These are phyloP conservation scores for Metschnikowia similis DNA, from an alignment of 805 yeast genomes.

Conservation along the genomic window DNA sequence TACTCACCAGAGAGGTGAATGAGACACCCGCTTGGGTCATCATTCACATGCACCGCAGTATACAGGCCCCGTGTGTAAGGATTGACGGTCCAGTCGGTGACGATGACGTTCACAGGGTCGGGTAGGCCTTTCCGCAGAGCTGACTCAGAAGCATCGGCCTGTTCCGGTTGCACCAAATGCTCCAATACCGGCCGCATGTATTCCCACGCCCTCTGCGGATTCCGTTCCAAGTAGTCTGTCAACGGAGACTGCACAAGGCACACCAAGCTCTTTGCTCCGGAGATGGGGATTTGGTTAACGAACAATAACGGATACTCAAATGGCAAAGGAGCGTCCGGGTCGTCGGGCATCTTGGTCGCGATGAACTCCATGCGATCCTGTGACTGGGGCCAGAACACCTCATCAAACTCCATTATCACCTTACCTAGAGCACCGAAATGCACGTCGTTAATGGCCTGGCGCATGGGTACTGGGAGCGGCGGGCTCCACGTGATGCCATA, in stretches of 20 bases:
- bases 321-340: conserved; percentile 33
- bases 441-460: conserved; percentile 42
- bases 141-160: too few relatives aligned
- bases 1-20: conserved; percentile 51
- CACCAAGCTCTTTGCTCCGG: conserved; percentile 43
- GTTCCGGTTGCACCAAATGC: neutral
- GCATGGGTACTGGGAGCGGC: conserved; percentile 43
- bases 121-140: conserved; percentile 2
- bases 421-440: conserved; percentile 72
- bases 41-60: conserved; percentile 63
- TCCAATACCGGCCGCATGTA: conserved; percentile 52
- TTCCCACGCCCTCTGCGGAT: conserved; percentile 52
- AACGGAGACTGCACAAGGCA: conserved; percentile 68
- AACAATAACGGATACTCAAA: conserved; percentile 60
- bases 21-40: conserved; percentile 63
- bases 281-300: conserved; percentile 46
- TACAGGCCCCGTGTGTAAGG: conserved; percentile 81
- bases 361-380: conserved; percentile 22
- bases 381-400: conserved; percentile 53
- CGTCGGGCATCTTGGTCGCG: neutral
- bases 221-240: conserved; percentile 53
- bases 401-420: conserved; percentile 62
- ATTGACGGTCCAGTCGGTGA: conserved; percentile 75
- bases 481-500: conserved; percentile 58
- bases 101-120: conserved; percentile 34